A percentile compares a stretch with the other conserved stretches of the same genome.
Conservation (phyloP, 371 early-diverging fungal species). For the Rhizomucor pusillus region DNA sequence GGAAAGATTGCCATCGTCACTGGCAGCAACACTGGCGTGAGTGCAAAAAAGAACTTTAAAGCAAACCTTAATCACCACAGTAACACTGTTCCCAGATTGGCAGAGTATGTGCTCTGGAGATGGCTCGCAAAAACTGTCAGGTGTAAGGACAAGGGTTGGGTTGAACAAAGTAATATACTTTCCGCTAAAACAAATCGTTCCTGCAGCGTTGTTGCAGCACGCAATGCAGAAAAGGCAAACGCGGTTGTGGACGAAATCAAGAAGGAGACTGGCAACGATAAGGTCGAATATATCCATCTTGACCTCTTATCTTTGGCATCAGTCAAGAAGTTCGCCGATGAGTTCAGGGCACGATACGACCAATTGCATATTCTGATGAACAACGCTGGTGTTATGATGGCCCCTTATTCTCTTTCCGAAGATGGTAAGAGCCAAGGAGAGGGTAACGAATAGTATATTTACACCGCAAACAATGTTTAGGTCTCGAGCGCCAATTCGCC, state of each 20-base stretch:
- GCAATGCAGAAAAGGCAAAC: conserved; percentile 42
- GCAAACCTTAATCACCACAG: not conserved
- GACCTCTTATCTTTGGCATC: conserved; percentile 59
- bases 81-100: conserved; percentile 43
- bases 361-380: conserved; percentile 65
- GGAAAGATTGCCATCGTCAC: conserved; percentile 73
- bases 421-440: conserved; percentile 56
- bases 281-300: conserved; percentile 53
- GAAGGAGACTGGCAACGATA: conserved; percentile 47
- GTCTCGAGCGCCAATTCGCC: conserved; percentile 33
- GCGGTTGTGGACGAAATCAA: conserved; percentile 53
- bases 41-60: not conserved
- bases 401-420: conserved; percentile 56
- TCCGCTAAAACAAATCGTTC: not conserved
- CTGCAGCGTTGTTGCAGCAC: conserved; percentile 55
- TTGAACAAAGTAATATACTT: not conserved
- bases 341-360: conserved; percentile 38
- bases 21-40: conserved; percentile 66
- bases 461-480: conserved; percentile 63
- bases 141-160: conserved; percentile 30
- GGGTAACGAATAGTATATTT: conserved; percentile 38
- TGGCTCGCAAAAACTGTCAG: conserved; percentile 58
- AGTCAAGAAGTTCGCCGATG: conserved; percentile 51
- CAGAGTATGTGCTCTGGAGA: conserved; percentile 51
- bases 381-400: conserved; percentile 72